Base-by-base conservation (phyloP, 1,284 basidiomycete species). In the Hemileccinum hortonii region DNA sequence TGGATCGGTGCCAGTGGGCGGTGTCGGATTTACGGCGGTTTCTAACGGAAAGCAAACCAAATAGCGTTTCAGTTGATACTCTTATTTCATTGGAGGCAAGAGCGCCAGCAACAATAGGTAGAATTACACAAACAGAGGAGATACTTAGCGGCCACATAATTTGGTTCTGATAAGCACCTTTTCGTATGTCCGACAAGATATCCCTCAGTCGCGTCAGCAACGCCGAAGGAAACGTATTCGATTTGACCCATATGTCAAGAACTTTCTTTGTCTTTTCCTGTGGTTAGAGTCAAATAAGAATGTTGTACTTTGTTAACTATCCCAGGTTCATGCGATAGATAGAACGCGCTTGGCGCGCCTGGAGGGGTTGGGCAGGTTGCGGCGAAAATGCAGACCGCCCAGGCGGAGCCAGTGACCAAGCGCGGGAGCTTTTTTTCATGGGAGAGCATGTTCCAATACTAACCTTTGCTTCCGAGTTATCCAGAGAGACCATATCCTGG, bases 181-280 rank as follows among this genome's bases (percentile, higher is more conserved):
- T 83, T 78, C 74, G 77, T 65, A 74, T 74, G 68, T 75, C 79
- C 71, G 80, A 80, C 71, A 88, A 70, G 67, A 86, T 73, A 69
- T 83, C 80, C 69, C 76, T 74, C 69, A 92, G 75, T 61, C 81
- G 84, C 56, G 81, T 74, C 64, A 92, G 73, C 60, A 89, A 80
- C 60, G 77, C 67, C 60, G 84, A 67, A 53, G 91, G 86, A 74
- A 97, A 97, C 44, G 94, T 94, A 71, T 77, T 82, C 56, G 84
- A 83, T 72, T 93, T 94, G 65, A 80, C 81, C 94, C 94, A 97
- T 63, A 97, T 96, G 73, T 96, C 94, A 73, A 94, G 81, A 65
- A 97, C 85, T 75, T 96, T 97, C 78, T 88, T 87, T 47, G 90
- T 82, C 75, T 97, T 97, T 77, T 96, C 94, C 94, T 97, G 78